Conservation (phyloP, 345 rosid genomes). For the Raphanus sativus region DNA sequence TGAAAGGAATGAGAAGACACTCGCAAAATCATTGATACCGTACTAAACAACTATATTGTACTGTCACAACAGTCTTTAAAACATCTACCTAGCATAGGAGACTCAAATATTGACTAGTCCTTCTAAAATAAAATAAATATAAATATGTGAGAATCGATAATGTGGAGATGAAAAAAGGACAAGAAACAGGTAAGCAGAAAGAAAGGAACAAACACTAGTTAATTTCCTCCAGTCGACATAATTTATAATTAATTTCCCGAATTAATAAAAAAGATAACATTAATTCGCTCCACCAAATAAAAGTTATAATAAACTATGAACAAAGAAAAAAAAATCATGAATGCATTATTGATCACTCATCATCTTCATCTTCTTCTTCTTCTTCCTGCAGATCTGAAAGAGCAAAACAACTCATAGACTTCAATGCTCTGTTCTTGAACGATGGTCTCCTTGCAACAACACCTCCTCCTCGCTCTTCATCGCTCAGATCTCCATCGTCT, state of each 20-base stretch:
- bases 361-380: neutral
- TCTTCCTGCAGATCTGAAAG: neutral
- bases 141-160: neutral
- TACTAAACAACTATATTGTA: neutral
- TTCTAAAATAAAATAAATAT: neutral
- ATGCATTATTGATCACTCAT: neutral
- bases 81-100: neutral
- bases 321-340: neutral
- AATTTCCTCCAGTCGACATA: neutral
- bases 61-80: neutral
- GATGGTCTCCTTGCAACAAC: neutral
- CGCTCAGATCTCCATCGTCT: neutral
- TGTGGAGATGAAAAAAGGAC: neutral
- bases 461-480: neutral
- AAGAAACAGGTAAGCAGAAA: neutral
- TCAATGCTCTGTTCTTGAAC: neutral
- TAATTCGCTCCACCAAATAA: neutral
- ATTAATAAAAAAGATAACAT: neutral
- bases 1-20: too few relatives aligned
- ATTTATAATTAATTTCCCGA: neutral
- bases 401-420: neutral
- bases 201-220: neutral
- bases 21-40: neutral
- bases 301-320: neutral
- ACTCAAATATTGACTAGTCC: neutral